Conservation (phyloP, 2,329 filamentous ascomycete species). For the Sporothrix phasma region DNA sequence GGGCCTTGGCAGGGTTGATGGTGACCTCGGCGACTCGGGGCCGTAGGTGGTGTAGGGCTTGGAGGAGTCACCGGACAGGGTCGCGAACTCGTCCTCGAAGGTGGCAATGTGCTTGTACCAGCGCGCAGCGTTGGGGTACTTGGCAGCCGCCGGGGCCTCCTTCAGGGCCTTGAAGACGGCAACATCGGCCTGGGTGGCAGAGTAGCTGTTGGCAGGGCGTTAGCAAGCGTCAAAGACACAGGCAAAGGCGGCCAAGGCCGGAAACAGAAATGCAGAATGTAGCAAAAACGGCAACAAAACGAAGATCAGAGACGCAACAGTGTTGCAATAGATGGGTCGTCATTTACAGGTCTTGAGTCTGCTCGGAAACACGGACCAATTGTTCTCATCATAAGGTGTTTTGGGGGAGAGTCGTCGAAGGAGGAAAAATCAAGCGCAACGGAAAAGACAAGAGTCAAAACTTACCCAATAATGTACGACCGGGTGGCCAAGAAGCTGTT, state of each 20-base stretch:
- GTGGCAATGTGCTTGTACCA: slow-evolving; percentile 99
- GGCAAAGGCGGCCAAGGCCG: not conserved
- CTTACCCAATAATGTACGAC: slow-evolving; percentile 70
- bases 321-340: slow-evolving; percentile 48
- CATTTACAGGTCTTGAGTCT: slow-evolving; percentile 75
- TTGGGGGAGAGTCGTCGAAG: slow-evolving; percentile 15
- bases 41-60: slow-evolving; percentile 87
- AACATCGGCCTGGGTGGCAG: slow-evolving; percentile 89
- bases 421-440: not conserved
- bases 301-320: slow-evolving; percentile 59
- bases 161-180: slow-evolving; percentile 86
- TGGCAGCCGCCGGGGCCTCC: slow-evolving; percentile 63
- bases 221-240: not conserved
- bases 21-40: slow-evolving; percentile 70
- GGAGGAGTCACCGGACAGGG: slow-evolving; percentile 80
- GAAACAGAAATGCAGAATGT: not conserved
- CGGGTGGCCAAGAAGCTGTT: slow-evolving; percentile 57
- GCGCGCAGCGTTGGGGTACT: slow-evolving; percentile 88
- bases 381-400: slow-evolving; percentile 54
- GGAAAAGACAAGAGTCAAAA: slow-evolving; percentile 21
- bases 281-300: not conserved
- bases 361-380: slow-evolving; percentile 83
- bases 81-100: slow-evolving; percentile 86
- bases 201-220: slow-evolving; percentile 31
- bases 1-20: slow-evolving; percentile 76